Percentiles rank a stretch among this genome's conserved stretches.
These are phyloP conservation scores for Austroboletus olivaceoglutinosus DNA, from an alignment of 1,284 basidiomycete species.

Conservation along the genomic window DNA sequence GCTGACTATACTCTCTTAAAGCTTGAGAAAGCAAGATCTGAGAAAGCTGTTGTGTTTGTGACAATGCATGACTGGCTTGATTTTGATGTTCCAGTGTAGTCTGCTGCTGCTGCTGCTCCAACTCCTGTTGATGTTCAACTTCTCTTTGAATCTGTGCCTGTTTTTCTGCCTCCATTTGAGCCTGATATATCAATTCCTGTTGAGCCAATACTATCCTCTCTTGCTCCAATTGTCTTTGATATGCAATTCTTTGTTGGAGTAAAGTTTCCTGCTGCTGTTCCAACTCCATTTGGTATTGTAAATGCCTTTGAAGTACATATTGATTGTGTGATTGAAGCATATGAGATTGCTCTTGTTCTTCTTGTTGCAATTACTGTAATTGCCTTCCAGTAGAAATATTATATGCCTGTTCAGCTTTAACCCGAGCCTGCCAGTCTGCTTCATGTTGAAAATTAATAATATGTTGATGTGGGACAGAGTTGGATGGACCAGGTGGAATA, in stretches of 20 bases:
- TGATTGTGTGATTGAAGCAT: too few species aligned
- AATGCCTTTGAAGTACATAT: too few species aligned
- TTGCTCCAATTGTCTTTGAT: not conserved
- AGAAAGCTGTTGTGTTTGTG: not conserved
- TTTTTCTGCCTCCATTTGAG: too few species aligned
- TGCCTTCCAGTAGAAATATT: too few species aligned
- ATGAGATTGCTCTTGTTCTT: too few species aligned
- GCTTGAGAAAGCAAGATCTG: not conserved
- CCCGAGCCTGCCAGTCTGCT: not conserved
- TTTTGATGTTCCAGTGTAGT: not conserved
- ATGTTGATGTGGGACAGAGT: not conserved
- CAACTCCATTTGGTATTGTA: too few species aligned
- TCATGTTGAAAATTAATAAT: not conserved
- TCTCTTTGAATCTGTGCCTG: too few species aligned
- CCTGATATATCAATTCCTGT: too few species aligned
- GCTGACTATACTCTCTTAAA: constrained; percentile 3
- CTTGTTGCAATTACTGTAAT: not conserved
- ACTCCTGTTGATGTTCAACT: not conserved
- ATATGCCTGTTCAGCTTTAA: too few species aligned
- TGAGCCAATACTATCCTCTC: too few species aligned
- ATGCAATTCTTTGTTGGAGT: too few species aligned
- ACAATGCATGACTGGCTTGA: not conserved
- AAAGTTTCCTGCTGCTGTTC: too few species aligned
- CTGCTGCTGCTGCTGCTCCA: not conserved
- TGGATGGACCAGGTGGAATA: not conserved